These are phyloP conservation scores for Crithidia bombi DNA, from an alignment of 208 protist species.

Conservation along the genomic window DNA sequence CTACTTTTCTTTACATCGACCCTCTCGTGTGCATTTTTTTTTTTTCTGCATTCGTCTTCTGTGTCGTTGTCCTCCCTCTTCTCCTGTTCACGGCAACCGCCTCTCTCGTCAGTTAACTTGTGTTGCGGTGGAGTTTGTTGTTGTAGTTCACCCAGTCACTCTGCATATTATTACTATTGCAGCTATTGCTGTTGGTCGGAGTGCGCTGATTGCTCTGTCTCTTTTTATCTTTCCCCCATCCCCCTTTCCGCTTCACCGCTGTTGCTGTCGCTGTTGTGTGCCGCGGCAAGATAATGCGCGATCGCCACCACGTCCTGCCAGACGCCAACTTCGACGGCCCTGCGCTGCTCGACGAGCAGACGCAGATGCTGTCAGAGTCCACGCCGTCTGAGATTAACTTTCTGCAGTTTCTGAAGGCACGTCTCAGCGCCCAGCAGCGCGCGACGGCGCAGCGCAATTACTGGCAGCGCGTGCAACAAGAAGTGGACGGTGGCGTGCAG, in stretches of 20 bases:
- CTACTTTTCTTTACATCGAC: no score
- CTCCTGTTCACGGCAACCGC: no score
- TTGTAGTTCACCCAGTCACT: no score
- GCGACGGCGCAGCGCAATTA: constrained; percentile 74
- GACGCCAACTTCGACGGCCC: constrained; percentile 46
- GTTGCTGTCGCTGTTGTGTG: background rate
- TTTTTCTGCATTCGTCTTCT: no score
- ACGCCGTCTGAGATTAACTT: constrained; percentile 70
- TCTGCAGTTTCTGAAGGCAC: constrained; percentile 62
- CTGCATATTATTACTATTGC: no score
- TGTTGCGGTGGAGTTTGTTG: no score
- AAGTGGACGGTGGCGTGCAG: background rate
- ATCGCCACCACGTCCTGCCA: background rate
- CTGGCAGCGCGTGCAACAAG: constrained; percentile 30
- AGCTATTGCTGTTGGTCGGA: no score
- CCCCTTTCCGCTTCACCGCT: no score
- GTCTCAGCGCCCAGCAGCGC: constrained; percentile 65
- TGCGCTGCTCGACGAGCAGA: constrained; percentile 71
- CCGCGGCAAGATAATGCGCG: background rate
- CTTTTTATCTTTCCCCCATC: constrained; percentile 16
- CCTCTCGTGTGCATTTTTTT: no score
- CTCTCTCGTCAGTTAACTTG: no score
- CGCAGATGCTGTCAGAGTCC: constrained; percentile 49
- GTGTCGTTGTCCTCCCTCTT: no score
- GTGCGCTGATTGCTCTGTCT: no score